Conservation (phyloP, 768 basidiomycete species). For the Psilocybe sp. region DNA sequence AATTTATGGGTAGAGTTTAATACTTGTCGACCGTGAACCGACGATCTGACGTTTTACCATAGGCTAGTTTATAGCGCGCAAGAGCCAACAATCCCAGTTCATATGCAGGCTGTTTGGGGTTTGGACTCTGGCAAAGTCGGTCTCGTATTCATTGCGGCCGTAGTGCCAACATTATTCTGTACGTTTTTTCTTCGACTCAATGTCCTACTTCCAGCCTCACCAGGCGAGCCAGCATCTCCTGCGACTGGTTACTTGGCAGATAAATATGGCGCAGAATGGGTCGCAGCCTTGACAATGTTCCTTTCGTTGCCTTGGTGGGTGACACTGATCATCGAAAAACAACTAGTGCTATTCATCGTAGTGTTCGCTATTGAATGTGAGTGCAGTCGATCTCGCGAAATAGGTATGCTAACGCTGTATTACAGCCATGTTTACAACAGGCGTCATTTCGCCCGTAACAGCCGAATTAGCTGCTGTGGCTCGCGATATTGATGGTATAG, state of each 20-base stretch:
- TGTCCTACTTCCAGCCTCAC: background rate
- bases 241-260: constrained; percentile 60
- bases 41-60: background rate
- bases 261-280: constrained; percentile 52
- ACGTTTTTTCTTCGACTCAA: constrained; percentile 15
- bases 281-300: constrained; percentile 43
- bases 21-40: background rate
- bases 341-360: constrained; percentile 47
- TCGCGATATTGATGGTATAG: constrained; percentile 56
- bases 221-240: constrained; percentile 43
- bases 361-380: constrained; percentile 54
- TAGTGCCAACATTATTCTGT: constrained; percentile 67
- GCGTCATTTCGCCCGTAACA: constrained; percentile 57
- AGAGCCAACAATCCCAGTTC: constrained; percentile 58
- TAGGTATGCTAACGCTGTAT: background rate
- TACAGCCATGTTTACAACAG: constrained; percentile 61
- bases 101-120: constrained; percentile 47
- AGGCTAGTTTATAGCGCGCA: constrained; percentile 48
- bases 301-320: constrained; percentile 65
- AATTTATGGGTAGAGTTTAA: constrained; percentile 47
- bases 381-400: constrained; percentile 8
- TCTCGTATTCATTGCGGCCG: constrained; percentile 62
- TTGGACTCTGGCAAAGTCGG: constrained; percentile 53
- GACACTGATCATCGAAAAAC: constrained; percentile 43
- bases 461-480: constrained; percentile 66